Evolutionary conservation across 176 grass and related monocot genomes (phyloP), one percentile per base, ranked within the genome.

Genomic region (Cocos nucifera): DNA sequence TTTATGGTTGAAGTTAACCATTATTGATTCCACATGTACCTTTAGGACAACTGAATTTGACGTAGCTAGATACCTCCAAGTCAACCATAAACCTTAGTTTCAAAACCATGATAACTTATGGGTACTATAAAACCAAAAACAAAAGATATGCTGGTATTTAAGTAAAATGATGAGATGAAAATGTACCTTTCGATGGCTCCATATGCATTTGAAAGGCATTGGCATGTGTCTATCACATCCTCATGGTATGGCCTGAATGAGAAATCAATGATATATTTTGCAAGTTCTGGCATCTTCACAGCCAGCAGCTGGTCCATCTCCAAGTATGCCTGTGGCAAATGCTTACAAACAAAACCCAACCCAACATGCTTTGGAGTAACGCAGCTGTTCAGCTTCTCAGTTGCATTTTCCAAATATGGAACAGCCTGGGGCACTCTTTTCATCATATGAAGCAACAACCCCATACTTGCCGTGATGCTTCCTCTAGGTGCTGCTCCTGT

Each of bases 321-420:
- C 66, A 83, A 53, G 73, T 92, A 83, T 20, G 79, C 84, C 50
- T 69, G 50, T 0, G 84, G 78, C 70, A 88, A 67, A 83, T 88
- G 24, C 87, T 78, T 97, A 68, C 80, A 88, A 39, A 77, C 69
- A 76, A 91, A 91, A 26, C 93, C 93, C 65, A 97, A 69, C 19
- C 87, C 81, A 58, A 80, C 85, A 77, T 88, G 81, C 20, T 29
- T 58, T 1, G 78, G 72, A 22, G 78, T 78, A 73, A 91, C 76
- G 52, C 84, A 85, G 27, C 79, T 76, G 67, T 92, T 90, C 74
- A 92, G 50, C 39, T 69, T 92, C 32, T 73, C 76, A 39, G 85
- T 27, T 53, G 93, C 83, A 56, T 57, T 76, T 73, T 92, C 73
- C 44, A 92, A 76, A 63, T 88, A 91, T 20, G 78, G 87, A 61